Base-by-base conservation (phyloP, 257 asterid genomes). In the Ilex aquifolium region DNA sequence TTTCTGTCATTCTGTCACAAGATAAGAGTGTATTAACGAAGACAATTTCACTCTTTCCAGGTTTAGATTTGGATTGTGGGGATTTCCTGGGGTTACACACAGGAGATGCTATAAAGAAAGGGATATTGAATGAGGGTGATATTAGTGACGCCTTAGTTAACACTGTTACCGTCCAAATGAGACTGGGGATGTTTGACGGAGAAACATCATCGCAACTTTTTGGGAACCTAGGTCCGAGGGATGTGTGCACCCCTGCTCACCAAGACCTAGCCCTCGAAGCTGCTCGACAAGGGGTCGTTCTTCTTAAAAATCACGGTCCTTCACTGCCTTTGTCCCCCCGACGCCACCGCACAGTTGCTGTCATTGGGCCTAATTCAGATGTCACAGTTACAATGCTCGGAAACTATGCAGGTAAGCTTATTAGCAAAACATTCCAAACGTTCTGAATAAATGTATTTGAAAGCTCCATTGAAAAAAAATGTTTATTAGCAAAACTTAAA, bases 101-200 rank as follows among this genome's bases (percentile, higher is more conserved):
- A 0, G 80, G 81, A 72, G 82, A 60, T 46, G 97, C 97, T 7
- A 84, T 83, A 8, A 77, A 69, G 31, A 72, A 16, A 36, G 95
- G 95, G 15, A 69, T 87, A 27, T 15, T 90, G 0, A 79, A 79
- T n/a, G 97, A 87, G 31, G 69, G 66, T 29, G 87, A 83, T 3
- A 72, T 87, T 7, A 71, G 81, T 59, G 57, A 66, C 11, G 89
- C 95, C 11, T 65, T 90, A 62, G 69, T 51, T 36, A 87, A 90
- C 48, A 85, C 94, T 10, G 44, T 87, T 15, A 60, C 81, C 1
- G 90, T 87, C 55, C 95, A 85, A 60, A 83, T 90, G 85, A 81
- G 95, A 66, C 83, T 90, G 0, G 97, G 97, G 13, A 83, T 90
- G 92, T 90, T 87, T 42, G 97, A 90, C 42, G 97, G 95, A 2